Conservation (phyloP, 352 stramenopile genomes). For the Thalassiosira oceanica region DNA sequence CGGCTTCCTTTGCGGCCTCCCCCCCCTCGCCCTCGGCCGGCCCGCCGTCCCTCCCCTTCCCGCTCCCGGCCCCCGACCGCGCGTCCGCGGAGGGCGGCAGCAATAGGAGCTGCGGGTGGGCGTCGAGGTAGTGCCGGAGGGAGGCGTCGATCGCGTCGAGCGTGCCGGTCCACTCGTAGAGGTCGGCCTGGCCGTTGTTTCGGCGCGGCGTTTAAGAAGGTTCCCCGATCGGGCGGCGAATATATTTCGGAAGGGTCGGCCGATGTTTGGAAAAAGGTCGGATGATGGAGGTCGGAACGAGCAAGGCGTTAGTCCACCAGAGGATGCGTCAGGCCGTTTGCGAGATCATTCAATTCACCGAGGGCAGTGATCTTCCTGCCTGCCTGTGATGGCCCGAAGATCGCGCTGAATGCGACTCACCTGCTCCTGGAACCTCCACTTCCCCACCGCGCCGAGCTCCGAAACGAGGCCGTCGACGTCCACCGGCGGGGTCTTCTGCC, state of each 20-base stretch:
- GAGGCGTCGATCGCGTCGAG: slow-evolving; percentile 77
- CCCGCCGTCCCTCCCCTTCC: slow-evolving; percentile 11
- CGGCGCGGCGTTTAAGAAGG: too few relatives aligned
- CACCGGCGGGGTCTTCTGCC: slow-evolving; percentile 12
- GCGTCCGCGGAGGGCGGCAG: too few relatives aligned
- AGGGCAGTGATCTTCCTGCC: too few relatives aligned
- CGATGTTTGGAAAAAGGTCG: too few relatives aligned
- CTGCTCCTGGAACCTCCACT: slow-evolving; percentile 78
- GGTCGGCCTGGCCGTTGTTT: slow-evolving; percentile 61
- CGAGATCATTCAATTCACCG: too few relatives aligned
- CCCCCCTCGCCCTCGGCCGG: not conserved
- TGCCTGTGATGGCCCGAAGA: too few relatives aligned
- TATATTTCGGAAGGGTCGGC: too few relatives aligned
- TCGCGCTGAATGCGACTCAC: too few relatives aligned
- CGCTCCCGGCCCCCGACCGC: not conserved
- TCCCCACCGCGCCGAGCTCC: slow-evolving; percentile 46
- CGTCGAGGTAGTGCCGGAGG: slow-evolving; percentile 58
- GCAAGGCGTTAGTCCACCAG: too few relatives aligned
- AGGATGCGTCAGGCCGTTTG: too few relatives aligned
- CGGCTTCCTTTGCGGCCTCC: not conserved
- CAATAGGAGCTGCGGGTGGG: slow-evolving; percentile 66
- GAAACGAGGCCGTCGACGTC: slow-evolving; percentile 56
- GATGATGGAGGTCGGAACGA: too few relatives aligned
- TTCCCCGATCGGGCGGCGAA: not conserved
- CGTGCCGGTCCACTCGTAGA: slow-evolving; percentile 76